A percentile compares a stretch with the other conserved stretches of the same genome.
Conservation (phyloP, 805 yeast species). For the Saccharomycopsis javanensis region DNA sequence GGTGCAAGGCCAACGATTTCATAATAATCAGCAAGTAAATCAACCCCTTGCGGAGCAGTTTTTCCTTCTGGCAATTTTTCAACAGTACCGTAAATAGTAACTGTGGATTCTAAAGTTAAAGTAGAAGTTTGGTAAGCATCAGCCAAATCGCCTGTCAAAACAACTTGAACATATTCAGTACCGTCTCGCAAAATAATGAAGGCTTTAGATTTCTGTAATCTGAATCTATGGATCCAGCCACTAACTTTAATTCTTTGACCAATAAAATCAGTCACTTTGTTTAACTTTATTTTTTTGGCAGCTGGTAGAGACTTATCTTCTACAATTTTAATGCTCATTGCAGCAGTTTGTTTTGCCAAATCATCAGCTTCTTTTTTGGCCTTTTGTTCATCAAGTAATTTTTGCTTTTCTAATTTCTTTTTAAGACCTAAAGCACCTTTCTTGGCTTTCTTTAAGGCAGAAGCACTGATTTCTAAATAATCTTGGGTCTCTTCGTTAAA, state of each 20-base stretch:
- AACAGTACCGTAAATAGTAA: constrained; percentile 70
- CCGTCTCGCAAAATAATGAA: constrained; percentile 94
- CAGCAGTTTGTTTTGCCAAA: constrained; percentile 64
- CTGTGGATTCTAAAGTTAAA: constrained; percentile 81
- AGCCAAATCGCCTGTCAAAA: constrained; percentile 84
- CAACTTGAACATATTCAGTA: constrained; percentile 80
- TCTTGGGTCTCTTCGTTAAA: constrained; percentile 51
- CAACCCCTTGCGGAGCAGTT: constrained; percentile 96
- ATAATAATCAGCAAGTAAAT: constrained; percentile 83
- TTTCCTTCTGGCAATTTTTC: constrained; percentile 90
- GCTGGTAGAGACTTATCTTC: constrained; percentile 67
- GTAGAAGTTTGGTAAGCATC: constrained; percentile 76
- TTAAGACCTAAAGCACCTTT: constrained; percentile 89
- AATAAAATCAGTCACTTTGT: constrained; percentile 40
- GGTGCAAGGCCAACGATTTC: constrained; percentile 91
- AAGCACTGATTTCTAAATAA: constrained; percentile 72
- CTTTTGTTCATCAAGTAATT: constrained; percentile 41
- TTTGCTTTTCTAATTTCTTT: constrained; percentile 51
- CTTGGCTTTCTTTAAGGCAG: constrained; percentile 91
- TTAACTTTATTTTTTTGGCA: constrained; percentile 61
- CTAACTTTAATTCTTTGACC: constrained; percentile 67
- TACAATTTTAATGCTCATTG: constrained; percentile 63
- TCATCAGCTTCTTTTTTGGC: constrained; percentile 58
- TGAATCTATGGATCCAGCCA: constrained; percentile 96
- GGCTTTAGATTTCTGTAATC: constrained; percentile 85